Base-by-base conservation (phyloP, 176 grass and related monocot species). In the Oryza nivara region DNA sequence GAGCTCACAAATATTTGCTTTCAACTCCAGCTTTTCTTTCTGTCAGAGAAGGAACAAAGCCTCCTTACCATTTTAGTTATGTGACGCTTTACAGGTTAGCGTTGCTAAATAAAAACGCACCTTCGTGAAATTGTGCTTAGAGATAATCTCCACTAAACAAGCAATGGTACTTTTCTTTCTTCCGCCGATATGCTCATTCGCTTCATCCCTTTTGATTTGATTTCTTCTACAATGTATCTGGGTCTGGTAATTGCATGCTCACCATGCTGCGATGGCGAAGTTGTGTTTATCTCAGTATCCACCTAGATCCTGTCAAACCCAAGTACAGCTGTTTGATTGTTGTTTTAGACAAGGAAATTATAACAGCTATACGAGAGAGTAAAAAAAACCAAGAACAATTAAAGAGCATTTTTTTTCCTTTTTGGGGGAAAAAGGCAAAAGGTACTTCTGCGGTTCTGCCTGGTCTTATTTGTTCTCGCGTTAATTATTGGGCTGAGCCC, bases 1-100 rank as follows among this genome's bases (percentile, higher is more conserved):
- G 32, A 58, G 45, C 61, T 68, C 77, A 68, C 6, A 86, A 41
- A 30, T 20, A 74, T 74, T 36, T 73, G 40, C 15, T 43, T 51
- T 35, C 16, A 54, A 22, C 43, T 1, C 30, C 68, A 30, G 3
- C 17, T 70, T 80, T 65, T 51, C 67, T 54, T 48, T 80, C 20
- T 26, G 14, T 44, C 52, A 7, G 16, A 38, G 63, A 52, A 30
- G 58, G 79, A 66, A 67, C 28, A 80, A 41, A 40, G n/a, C 9
- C 65, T 65, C 26, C 9, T 49, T 12, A 65, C 10, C 47, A 54
- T 6, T 64, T 49, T 52, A 52, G 16, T 52, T 34, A 5, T 19
- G 65, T 16, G n/a, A 64, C 73, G 52, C 41, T 65, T 79, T 49
- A 72, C 51, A 19, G 19, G 54, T 16, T 54, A 54, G 14, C 16